phyloP scores from a whole-genome alignment of 2,329 filamentous ascomycete species.

The Pseudogymnoascus sp. region DNA sequence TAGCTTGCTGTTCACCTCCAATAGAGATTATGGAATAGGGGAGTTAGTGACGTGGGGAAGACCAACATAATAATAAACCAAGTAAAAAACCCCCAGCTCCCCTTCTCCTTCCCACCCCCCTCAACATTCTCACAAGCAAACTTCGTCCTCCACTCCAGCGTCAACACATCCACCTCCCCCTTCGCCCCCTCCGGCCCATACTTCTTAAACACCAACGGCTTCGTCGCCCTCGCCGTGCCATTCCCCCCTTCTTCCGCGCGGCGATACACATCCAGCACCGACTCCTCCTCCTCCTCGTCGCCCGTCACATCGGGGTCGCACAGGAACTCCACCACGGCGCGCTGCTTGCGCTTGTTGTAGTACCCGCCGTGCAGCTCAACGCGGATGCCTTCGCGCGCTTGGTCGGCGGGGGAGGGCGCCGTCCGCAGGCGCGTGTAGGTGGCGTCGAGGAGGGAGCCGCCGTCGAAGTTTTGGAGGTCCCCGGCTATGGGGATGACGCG shows the following conservation, averaged over 20 bases:
- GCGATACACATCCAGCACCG: background rate
- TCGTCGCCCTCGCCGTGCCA: slow-evolving; percentile 23
- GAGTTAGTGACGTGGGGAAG: background rate
- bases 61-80: slow-evolving; percentile 79
- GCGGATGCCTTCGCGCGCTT: slow-evolving; percentile 62
- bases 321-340: slow-evolving; percentile 75
- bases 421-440: slow-evolving; percentile 58
- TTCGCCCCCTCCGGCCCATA: slow-evolving; percentile 56
- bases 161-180: slow-evolving; percentile 53
- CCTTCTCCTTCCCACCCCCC: slow-evolving; percentile 35
- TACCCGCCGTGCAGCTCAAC: slow-evolving; percentile 58
- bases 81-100: slow-evolving; percentile 89
- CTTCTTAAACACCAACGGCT: slow-evolving; percentile 59
- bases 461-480: slow-evolving; percentile 46
- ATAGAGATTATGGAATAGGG: background rate
- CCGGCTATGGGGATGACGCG: slow-evolving; percentile 68
- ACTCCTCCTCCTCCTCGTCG: slow-evolving; percentile 21
- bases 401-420: slow-evolving; percentile 55
- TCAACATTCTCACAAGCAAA: slow-evolving; percentile 65
- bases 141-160: slow-evolving; percentile 79
- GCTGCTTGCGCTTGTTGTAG: slow-evolving; percentile 50
- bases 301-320: slow-evolving; percentile 51
- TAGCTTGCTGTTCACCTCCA: slow-evolving; percentile 10
- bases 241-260: slow-evolving; percentile 17
- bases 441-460: slow-evolving; percentile 55